These are phyloP conservation scores for Talaromyces pinophilus DNA, from an alignment of 2,329 filamentous ascomycete species.

Conservation along the genomic window DNA sequence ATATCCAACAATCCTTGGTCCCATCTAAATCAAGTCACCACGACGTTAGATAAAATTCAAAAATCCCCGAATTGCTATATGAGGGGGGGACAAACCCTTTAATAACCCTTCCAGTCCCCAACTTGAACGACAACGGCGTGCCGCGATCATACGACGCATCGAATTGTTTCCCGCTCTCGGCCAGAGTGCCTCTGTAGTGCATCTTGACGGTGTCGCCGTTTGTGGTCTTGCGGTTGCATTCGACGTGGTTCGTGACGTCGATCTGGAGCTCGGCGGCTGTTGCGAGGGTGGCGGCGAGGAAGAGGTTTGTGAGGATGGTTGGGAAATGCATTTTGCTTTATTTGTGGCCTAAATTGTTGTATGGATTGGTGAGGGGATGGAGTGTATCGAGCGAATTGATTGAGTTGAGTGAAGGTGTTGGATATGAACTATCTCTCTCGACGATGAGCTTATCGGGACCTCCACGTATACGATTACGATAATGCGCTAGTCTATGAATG, in stretches of 20 bases:
- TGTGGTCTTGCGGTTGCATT: constrained; percentile 76
- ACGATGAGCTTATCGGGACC: neutral
- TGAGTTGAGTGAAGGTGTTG: neutral
- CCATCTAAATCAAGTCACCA: constrained; percentile 60
- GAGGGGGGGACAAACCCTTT: constrained; percentile 64
- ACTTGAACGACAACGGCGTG: constrained; percentile 72
- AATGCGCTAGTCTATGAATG: neutral
- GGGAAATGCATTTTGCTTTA: constrained; percentile 18
- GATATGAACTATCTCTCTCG: neutral
- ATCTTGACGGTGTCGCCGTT: constrained; percentile 79
- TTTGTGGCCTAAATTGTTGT: no score
- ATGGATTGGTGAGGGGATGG: neutral
- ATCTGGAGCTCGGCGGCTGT: constrained; percentile 62
- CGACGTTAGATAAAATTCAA: neutral
- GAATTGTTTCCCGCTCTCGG: constrained; percentile 73
- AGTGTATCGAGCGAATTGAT: neutral
- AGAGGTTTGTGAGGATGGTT: constrained; percentile 15
- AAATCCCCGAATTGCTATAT: no score
- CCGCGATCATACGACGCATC: constrained; percentile 80
- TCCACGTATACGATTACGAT: constrained; percentile 10
- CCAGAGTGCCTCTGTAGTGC: constrained; percentile 84
- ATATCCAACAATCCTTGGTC: constrained; percentile 87
- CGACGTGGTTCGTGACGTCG: constrained; percentile 70
- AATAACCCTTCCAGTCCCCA: constrained; percentile 84
- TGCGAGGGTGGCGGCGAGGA: constrained; percentile 17